A percentile compares a stretch with the other conserved stretches of the same genome.
Conservation (phyloP, 257 asterid species). For the Phtheirospermum japonicum region DNA sequence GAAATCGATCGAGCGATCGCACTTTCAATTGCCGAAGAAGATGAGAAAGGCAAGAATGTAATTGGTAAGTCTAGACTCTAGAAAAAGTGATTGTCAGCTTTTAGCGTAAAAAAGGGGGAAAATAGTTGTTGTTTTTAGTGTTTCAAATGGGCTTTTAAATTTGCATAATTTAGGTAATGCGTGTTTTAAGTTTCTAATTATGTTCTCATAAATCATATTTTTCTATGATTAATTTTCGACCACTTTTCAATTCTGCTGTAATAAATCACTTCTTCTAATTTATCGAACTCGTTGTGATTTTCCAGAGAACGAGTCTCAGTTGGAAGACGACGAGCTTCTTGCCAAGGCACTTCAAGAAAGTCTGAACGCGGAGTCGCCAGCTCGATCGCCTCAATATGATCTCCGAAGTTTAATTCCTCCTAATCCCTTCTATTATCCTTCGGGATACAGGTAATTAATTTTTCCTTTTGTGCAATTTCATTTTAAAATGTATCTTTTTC, state of each 20-base stretch:
- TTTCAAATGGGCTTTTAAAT: neutral
- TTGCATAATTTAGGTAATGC: neutral
- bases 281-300: constrained; percentile 10
- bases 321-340: constrained; percentile 72
- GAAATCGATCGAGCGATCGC: constrained; percentile 90
- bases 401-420: constrained; percentile 62
- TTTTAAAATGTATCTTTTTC: neutral
- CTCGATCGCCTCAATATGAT: constrained; percentile 47
- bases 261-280: neutral
- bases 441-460: constrained; percentile 59
- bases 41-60: constrained; percentile 65
- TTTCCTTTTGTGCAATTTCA: no score
- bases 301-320: constrained; percentile 36
- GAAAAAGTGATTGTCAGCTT: no score
- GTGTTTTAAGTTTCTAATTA: no score
- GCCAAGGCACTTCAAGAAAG: neutral
- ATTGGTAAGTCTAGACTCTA: constrained; percentile 38
- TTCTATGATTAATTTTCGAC: no score
- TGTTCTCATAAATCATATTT: no score
- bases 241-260: no score
- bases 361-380: constrained; percentile 5
- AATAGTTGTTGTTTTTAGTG: neutral
- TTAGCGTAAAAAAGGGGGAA: no score
- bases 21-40: constrained; percentile 75
- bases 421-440: constrained; percentile 47